These are phyloP conservation scores for Tricholomella constricta DNA, from an alignment of 768 basidiomycete species.

Conservation along the genomic window DNA sequence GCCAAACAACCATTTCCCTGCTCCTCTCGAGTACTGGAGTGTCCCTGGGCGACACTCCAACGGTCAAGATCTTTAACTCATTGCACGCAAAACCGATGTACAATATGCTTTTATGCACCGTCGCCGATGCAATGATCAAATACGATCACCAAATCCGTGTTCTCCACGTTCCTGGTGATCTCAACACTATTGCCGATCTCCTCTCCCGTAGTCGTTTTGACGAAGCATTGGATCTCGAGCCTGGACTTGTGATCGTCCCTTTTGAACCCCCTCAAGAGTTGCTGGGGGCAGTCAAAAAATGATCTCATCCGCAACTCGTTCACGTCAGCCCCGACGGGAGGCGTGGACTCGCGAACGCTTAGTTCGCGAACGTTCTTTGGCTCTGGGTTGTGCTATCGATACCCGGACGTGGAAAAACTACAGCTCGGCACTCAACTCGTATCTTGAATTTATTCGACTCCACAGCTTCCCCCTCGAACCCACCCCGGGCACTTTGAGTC, in stretches of 20 bases:
- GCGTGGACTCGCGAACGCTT: constrained; percentile 30
- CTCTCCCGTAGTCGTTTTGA: constrained; percentile 14
- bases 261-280: constrained; percentile 24
- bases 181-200: constrained; percentile 22
- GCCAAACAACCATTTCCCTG: too few species aligned
- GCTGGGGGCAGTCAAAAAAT: constrained; percentile 27
- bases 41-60: too few species aligned
- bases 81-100: background rate
- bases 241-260: background rate
- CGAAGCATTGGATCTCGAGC: background rate
- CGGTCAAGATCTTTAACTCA: constrained; percentile 23
- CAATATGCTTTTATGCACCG: constrained; percentile 20
- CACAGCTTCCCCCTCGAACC: constrained; percentile 2
- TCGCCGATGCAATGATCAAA: constrained; percentile 16
- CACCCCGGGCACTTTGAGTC: too few species aligned
- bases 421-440: constrained; percentile 27
- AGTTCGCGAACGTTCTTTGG: too few species aligned
- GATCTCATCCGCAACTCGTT: constrained; percentile 17
- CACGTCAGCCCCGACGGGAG: constrained; percentile 27
- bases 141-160: constrained; percentile 16
- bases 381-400: constrained; percentile 25
- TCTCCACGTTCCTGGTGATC: constrained; percentile 12
- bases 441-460: constrained; percentile 27
- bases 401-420: constrained; percentile 21
- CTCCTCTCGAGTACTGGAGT: too few species aligned